Evolutionary conservation across 305 asterid species (phyloP), one percentile per base, ranked within the genome.

Genomic region (Ilex paraguariensis): DNA sequence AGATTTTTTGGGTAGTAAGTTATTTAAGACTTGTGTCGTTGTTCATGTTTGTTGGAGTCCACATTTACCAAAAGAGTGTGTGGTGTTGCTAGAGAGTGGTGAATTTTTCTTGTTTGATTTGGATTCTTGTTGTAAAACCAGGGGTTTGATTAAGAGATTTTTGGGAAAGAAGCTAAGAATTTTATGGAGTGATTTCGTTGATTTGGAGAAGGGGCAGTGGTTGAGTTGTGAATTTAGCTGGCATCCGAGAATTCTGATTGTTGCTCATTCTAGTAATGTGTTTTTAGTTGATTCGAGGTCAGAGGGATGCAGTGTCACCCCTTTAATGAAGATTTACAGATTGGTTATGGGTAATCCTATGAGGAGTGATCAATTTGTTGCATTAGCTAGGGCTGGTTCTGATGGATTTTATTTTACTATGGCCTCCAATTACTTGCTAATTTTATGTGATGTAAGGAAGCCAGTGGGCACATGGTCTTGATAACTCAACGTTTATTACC

Each of bases 31-130:
- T 21, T 71, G 62, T 36, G 36, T 60, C 17, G 81, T 91, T 66
- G 70, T 73, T 52, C 70, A 79, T 57, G 77, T 63, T 11, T 82
- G 83, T 70, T 84, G 98, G 98, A 91, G 87, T 73, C 88, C 94
- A 21, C 88, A 88, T 80, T 56, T 83, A 64, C 72, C 59, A 33
- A 88, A 88, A 72, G 91, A 91, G 76, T 80, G 96, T 68, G 72
- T 82, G 39, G 81, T 91, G 70, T 61, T 91, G 83, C 61, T 86
- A 77, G 91, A 80, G 64, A 83, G 65, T 42, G 98, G 95, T 13
- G 84, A 81, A 54, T 61, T 88, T 17, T 68, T 84, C 70, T 70
- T 91, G 81, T 88, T 88, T 79, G 91, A 83, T 65, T 68, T 91
- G 66, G 62, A 70, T 59, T 60, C 17, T 73, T 81, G 66, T 33